Percentiles rank a stretch among this genome's conserved stretches.
Conservation (phyloP, 2,329 filamentous ascomycete genomes). For the Ustulina deusta region DNA sequence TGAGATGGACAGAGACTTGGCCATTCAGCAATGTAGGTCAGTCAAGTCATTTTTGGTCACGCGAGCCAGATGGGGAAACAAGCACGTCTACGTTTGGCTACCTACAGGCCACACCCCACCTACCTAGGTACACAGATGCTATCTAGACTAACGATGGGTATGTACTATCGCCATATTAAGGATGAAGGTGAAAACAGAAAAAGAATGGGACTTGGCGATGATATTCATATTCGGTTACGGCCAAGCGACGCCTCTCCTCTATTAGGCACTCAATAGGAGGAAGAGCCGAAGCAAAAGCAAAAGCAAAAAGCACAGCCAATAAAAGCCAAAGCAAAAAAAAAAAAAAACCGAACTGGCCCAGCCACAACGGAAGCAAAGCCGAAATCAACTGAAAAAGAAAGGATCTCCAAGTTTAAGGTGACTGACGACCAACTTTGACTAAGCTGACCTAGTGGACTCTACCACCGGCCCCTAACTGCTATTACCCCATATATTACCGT, state of each 20-base stretch:
- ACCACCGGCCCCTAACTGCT: neutral
- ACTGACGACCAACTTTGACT: conserved; percentile 1
- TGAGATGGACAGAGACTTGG: neutral
- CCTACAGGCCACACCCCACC: neutral
- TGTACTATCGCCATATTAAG: neutral
- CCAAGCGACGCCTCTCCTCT: neutral
- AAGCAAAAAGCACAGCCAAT: neutral
- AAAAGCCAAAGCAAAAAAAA: neutral
- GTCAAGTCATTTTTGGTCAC: conserved; percentile 11
- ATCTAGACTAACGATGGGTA: neutral
- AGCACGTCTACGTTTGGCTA: neutral
- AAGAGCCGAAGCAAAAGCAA: neutral
- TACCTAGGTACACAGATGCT: neutral
- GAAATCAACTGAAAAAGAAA: conserved; percentile 12
- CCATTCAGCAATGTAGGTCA: neutral
- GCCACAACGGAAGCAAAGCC: neutral
- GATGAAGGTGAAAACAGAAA: neutral
- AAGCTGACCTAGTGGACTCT: neutral
- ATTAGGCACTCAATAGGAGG: neutral
- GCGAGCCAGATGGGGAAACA: conserved; percentile 5
- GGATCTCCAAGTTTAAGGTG: conserved; percentile 9
- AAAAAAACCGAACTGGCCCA: neutral
- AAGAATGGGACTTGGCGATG: too few species aligned
- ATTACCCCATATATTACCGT: neutral
- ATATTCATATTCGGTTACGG: neutral